Percentiles rank a stretch among this genome's conserved stretches.
These are phyloP conservation scores for Crithidia expoeki DNA, from an alignment of 208 protist species.

Conservation along the genomic window DNA sequence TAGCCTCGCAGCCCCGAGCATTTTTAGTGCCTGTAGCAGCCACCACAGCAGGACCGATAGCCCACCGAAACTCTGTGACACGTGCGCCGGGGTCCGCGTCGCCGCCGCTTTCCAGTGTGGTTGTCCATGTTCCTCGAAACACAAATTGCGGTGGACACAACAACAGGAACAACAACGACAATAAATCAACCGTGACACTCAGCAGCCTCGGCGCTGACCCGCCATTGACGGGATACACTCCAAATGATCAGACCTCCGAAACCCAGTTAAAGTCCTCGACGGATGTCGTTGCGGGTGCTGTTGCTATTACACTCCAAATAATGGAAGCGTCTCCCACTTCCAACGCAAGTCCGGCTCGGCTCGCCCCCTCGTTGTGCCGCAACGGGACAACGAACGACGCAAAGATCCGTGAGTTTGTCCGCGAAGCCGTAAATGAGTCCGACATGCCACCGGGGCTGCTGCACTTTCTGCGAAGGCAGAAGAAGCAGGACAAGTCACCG, in stretches of 20 bases:
- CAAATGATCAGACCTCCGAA: neutral
- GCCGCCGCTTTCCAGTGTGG: neutral
- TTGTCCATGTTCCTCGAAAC: neutral
- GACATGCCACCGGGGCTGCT: constrained; percentile 33
- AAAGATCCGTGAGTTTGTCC: constrained; percentile 15
- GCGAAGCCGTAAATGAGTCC: constrained; percentile 19
- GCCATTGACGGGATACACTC: neutral
- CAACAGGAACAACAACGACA: neutral
- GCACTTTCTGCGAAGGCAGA: constrained; percentile 22
- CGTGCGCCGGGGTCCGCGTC: too few relatives aligned
- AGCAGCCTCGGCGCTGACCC: neutral
- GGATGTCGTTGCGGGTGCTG: too few relatives aligned
- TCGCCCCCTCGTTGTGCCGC: neutral
- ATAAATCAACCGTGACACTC: neutral
- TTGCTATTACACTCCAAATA: too few relatives aligned
- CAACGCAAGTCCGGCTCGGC: too few relatives aligned
- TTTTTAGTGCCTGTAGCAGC: too few relatives aligned
- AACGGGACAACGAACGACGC: neutral
- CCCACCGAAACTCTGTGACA: too few relatives aligned
- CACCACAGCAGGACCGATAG: neutral
- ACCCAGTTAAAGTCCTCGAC: neutral
- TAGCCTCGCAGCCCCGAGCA: neutral
- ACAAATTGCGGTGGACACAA: neutral
- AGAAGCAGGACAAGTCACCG: neutral
- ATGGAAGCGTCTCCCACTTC: too few relatives aligned